Percentiles rank a stretch among this genome's conserved stretches.
phyloP scores from a whole-genome alignment of 140 eudicot genomes.

The Anethum foeniculum region DNA sequence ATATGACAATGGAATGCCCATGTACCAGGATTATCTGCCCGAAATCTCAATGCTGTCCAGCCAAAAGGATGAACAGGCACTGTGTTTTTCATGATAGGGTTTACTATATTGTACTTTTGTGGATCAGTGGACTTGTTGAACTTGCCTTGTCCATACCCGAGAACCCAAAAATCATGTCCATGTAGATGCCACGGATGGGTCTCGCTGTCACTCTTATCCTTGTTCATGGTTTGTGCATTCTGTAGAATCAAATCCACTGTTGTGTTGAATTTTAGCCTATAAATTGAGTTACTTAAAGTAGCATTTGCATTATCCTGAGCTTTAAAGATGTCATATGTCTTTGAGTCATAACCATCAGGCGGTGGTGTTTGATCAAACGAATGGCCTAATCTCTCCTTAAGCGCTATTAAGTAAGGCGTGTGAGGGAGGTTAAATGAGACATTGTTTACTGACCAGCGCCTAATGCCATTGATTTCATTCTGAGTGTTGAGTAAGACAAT shows the following conservation, averaged over 20 bases:
- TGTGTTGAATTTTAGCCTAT: background rate
- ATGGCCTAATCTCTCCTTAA: conserved; percentile 2
- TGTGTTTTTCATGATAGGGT: conserved; percentile 8
- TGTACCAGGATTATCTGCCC: conserved; percentile 7
- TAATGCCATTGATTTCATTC: background rate
- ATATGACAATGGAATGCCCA: conserved; percentile 16
- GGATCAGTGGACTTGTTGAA: conserved; percentile 14
- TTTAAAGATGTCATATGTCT: background rate
- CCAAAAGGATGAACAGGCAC: conserved; percentile 11
- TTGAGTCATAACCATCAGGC: conserved; percentile 2
- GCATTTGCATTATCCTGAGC: background rate
- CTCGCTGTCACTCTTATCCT: background rate
- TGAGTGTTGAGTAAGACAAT: conserved; percentile 11
- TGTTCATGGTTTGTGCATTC: background rate
- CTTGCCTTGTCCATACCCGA: background rate
- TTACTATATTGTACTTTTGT: conserved; percentile 6
- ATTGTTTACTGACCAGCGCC: conserved; percentile 11
- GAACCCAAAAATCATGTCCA: conserved; percentile 9
- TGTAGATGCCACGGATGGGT: conserved; percentile 12
- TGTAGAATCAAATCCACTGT: conserved; percentile 4
- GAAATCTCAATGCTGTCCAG: conserved; percentile 10
- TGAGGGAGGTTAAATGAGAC: conserved; percentile 11
- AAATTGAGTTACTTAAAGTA: background rate
- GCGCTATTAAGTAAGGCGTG: conserved; percentile 6
- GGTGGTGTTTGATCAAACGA: conserved; percentile 4